Evolutionary conservation across 331 rosid genomes (phyloP).

Genomic region (Prunus yedoensis): DNA sequence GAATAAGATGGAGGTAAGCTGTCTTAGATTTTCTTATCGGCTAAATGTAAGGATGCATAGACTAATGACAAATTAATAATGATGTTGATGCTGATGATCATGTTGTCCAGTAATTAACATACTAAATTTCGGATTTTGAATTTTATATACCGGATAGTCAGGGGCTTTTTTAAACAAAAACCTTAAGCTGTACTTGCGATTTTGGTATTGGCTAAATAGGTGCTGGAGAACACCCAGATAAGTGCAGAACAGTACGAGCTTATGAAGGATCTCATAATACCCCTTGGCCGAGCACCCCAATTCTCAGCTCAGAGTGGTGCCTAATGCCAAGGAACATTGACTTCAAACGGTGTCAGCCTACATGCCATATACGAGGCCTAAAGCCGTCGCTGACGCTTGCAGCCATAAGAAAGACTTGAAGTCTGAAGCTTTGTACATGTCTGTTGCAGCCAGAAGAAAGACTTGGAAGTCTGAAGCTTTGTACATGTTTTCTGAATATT

Average conservation of each 20-base stretch:
- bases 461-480: not conserved
- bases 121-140: not conserved
- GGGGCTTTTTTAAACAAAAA: not conserved
- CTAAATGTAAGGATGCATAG: not conserved
- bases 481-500: not conserved
- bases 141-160: not conserved
- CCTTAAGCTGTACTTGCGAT: not conserved
- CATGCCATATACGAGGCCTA: no score
- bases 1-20: not conserved
- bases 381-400: no score
- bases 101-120: not conserved
- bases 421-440: slow-evolving; percentile 1
- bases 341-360: not conserved
- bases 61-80: not conserved
- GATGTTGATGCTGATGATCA: not conserved
- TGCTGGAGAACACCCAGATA: slow-evolving; percentile 63
- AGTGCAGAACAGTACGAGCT: slow-evolving; percentile 63
- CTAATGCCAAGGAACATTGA: slow-evolving; percentile 15
- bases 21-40: not conserved
- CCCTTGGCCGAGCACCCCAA: slow-evolving; percentile 74
- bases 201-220: slow-evolving; percentile 47
- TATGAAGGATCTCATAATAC: slow-evolving; percentile 69
- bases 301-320: slow-evolving; percentile 77
- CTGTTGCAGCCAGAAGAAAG: not conserved
- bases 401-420: not conserved